phyloP scores from a whole-genome alignment of 192 early-diverging fungal genomes.

The Coemansia asiatica region DNA sequence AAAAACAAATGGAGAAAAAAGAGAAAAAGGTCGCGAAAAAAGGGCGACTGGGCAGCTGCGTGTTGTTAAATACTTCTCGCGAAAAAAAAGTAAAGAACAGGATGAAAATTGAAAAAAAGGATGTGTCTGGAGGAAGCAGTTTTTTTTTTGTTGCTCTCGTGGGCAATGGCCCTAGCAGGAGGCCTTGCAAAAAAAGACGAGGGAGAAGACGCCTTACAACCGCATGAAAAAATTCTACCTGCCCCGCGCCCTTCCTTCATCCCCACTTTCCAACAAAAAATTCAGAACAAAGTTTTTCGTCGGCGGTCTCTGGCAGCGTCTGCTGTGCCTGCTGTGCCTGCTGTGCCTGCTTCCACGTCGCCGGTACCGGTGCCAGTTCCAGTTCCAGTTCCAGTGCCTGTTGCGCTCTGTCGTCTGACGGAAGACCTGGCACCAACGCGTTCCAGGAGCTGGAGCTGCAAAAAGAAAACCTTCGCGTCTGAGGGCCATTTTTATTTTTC shows the following conservation, averaged over 20 bases:
- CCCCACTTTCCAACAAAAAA: not conserved
- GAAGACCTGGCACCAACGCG: too few species aligned
- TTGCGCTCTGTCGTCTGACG: not conserved
- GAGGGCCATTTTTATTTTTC: not conserved
- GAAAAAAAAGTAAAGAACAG: slow-evolving; percentile 29
- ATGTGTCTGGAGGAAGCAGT: slow-evolving; percentile 11
- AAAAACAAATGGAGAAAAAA: slow-evolving; percentile 10
- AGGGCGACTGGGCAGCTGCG: slow-evolving; percentile 8
- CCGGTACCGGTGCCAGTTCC: too few species aligned
- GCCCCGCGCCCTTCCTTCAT: not conserved
- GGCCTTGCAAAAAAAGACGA: too few species aligned
- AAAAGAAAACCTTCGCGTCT: slow-evolving; percentile 1
- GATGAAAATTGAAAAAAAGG: slow-evolving; percentile 31
- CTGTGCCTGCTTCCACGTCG: too few species aligned
- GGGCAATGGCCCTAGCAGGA: too few species aligned
- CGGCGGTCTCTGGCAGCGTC: not conserved
- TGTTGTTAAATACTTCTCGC: slow-evolving; percentile 16
- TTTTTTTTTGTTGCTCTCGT: too few species aligned
- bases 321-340: not conserved
- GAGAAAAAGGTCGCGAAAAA: slow-evolving; percentile 17
- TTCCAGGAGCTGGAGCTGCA: not conserved
- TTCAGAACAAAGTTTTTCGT: not conserved
- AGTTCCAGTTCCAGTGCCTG: not conserved
- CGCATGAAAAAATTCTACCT: not conserved
- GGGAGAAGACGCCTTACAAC: not conserved